Evolutionary conservation across 257 asterid species (phyloP).

Genomic region (Nicotiana undulata): DNA sequence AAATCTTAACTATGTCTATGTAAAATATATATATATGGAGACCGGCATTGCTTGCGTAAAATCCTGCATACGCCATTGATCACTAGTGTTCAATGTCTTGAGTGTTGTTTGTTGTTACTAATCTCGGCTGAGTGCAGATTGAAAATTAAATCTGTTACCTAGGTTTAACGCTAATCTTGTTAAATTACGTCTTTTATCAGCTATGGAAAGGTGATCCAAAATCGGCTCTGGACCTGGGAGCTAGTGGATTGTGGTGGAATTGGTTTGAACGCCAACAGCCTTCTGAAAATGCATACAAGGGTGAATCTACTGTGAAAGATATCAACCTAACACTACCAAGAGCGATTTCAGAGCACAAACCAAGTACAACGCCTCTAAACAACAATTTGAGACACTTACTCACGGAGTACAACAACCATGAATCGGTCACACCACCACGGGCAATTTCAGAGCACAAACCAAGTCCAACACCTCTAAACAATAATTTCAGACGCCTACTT

Average conservation of each 20-base stretch:
- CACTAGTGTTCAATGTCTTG: background rate
- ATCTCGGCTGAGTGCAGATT: background rate
- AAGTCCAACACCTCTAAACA: slow-evolving; percentile 38
- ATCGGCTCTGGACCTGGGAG: slow-evolving; percentile 32
- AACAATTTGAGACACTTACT: slow-evolving; percentile 21
- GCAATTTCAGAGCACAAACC: slow-evolving; percentile 49
- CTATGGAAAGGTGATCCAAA: slow-evolving; percentile 59
- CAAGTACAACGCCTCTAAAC: slow-evolving; percentile 39
- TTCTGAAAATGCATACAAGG: slow-evolving; percentile 27
- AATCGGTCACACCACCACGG: slow-evolving; percentile 48
- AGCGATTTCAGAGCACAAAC: slow-evolving; percentile 50
- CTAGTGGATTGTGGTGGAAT: slow-evolving; percentile 94
- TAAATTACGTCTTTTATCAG: slow-evolving; percentile 25
- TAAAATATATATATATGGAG: too few species aligned
- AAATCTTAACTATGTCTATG: too few species aligned
- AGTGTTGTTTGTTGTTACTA: background rate
- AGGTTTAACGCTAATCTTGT: background rate
- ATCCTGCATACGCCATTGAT: background rate
- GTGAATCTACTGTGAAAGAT: slow-evolving; percentile 29
- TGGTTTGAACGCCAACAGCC: slow-evolving; percentile 82
- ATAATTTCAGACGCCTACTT: slow-evolving; percentile 23
- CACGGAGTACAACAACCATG: background rate
- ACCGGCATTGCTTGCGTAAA: too few species aligned
- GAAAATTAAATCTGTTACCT: background rate
- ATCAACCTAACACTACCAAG: slow-evolving; percentile 44